Evolutionary conservation across 2,329 filamentous ascomycete species (phyloP).

Genomic region (Diaporthe nobilis): DNA sequence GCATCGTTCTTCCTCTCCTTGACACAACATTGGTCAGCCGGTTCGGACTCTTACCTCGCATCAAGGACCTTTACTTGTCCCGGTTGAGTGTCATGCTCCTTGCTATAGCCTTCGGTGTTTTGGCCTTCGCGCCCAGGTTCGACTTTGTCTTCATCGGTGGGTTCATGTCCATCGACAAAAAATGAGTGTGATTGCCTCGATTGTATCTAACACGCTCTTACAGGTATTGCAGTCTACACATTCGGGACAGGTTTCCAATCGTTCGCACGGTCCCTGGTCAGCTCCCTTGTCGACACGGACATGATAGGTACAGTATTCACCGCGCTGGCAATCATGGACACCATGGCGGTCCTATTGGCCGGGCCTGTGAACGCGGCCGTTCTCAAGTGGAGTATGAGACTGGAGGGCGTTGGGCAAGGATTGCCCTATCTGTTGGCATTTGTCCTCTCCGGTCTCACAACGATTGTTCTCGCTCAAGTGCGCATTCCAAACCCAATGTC

Average conservation of each 20-base stretch:
- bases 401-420: background rate
- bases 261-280: background rate
- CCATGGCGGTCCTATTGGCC: constrained; percentile 1
- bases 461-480: background rate
- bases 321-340: constrained; percentile 13
- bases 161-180: background rate
- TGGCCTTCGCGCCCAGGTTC: background rate
- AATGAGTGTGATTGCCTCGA: background rate
- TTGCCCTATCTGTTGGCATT: background rate
- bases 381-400: constrained; percentile 4
- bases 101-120: background rate
- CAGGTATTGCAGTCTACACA: background rate
- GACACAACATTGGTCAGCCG: constrained; percentile 5
- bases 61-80: constrained; percentile 10
- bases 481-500: background rate
- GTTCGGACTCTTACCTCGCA: background rate
- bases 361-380: background rate
- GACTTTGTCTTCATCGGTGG: constrained; percentile 8
- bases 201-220: background rate
- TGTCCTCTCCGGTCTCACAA: background rate
- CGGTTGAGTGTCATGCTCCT: background rate
- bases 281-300: constrained; percentile 7
- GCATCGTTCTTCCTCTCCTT: constrained; percentile 4
- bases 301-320: constrained; percentile 21
- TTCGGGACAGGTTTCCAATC: constrained; percentile 3